Conservation (phyloP, 768 basidiomycete genomes). For the Cyathus striatus region DNA sequence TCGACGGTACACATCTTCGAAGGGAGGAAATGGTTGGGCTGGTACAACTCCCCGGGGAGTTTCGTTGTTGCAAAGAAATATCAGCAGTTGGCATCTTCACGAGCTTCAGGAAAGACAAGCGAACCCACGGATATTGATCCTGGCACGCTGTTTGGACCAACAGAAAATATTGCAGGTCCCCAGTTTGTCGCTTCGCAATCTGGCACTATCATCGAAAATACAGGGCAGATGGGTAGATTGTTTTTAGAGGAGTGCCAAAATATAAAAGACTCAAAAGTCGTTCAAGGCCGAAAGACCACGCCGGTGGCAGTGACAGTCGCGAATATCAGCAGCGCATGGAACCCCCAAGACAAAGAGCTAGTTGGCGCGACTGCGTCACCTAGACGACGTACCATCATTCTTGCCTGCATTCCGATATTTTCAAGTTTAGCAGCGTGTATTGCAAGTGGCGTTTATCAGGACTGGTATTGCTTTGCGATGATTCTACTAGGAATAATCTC, state of each 20-base stretch:
- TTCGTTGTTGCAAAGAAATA: slow-evolving; percentile 23
- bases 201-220: not conserved
- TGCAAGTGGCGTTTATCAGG: slow-evolving; percentile 15
- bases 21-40: slow-evolving; percentile 26
- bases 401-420: slow-evolving; percentile 17
- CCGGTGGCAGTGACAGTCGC: not conserved
- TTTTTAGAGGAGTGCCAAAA: not conserved
- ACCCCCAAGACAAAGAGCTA: not conserved
- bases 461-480: slow-evolving; percentile 25
- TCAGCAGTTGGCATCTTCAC: slow-evolving; percentile 7
- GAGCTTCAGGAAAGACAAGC: not conserved
- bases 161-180: not conserved
- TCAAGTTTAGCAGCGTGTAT: slow-evolving; percentile 15
- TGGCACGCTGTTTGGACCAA: not conserved
- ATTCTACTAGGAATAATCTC: slow-evolving; percentile 26
- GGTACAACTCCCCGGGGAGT: slow-evolving; percentile 30
- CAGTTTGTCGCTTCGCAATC: not conserved
- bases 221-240: not conserved
- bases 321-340: no score
- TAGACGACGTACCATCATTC: slow-evolving; percentile 1
- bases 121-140: not conserved
- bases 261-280: not conserved
- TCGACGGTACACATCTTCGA: slow-evolving; percentile 24
- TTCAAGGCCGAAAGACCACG: not conserved
- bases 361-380: no score